A percentile compares a stretch with the other conserved stretches of the same genome.
Evolutionary conservation across 441 rosid genomes (phyloP).

Genomic region (Bruguiera hainesii): DNA sequence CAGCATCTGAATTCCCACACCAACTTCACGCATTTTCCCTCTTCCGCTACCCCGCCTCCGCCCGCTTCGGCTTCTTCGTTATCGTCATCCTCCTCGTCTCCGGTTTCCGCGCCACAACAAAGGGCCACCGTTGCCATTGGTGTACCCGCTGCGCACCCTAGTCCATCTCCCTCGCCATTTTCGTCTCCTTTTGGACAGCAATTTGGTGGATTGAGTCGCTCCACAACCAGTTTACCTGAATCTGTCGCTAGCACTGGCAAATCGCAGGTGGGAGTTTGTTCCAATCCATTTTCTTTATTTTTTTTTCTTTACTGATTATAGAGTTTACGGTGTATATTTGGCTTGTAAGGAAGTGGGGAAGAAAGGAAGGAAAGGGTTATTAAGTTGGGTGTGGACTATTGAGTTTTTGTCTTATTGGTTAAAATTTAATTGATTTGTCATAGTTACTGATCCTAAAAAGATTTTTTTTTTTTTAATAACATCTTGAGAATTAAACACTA

Average conservation of each 20-base stretch:
- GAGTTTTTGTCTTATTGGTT: no score
- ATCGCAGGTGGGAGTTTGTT: constrained; percentile 40
- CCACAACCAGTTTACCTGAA: constrained; percentile 41
- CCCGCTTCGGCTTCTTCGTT: constrained; percentile 30
- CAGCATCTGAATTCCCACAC: constrained; percentile 42
- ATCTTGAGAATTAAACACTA: no score
- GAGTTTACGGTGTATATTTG: background rate
- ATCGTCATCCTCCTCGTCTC: constrained; percentile 27
- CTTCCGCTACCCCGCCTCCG: constrained; percentile 38
- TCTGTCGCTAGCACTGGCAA: constrained; percentile 39
- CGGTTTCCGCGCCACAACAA: constrained; percentile 37
- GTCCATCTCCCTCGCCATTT: constrained; percentile 47
- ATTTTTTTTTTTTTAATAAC: no score
- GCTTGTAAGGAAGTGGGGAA: background rate
- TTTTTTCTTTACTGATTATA: background rate
- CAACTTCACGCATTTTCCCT: constrained; percentile 41
- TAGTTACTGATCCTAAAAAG: background rate
- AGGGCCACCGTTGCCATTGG: constrained; percentile 70
- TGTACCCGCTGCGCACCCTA: constrained; percentile 54
- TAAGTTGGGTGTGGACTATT: no score
- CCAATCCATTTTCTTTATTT: background rate
- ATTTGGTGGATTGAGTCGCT: constrained; percentile 50
- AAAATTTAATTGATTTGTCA: background rate
- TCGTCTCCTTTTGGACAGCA: constrained; percentile 64
- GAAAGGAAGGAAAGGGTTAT: no score